Evolutionary conservation across 106 monocot species (phyloP).

Genomic region (Gastrodia elata): DNA sequence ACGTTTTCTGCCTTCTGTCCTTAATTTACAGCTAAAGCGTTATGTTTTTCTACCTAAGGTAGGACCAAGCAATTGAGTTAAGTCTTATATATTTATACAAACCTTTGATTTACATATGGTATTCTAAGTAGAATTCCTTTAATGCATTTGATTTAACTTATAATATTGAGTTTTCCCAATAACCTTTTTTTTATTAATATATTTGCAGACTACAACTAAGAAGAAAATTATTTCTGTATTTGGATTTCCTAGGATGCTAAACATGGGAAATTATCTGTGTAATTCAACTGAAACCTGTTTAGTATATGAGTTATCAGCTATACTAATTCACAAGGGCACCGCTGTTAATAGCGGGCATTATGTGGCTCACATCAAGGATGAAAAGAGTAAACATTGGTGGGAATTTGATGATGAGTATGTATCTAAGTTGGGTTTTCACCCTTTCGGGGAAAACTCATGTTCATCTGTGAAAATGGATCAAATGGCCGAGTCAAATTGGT

Average conservation of each 20-base stretch:
- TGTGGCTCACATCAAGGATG: constrained; percentile 95
- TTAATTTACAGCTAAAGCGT: constrained; percentile 95
- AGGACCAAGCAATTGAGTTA: not conserved
- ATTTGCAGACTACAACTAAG: constrained; percentile 80
- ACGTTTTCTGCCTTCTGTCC: constrained; percentile 66
- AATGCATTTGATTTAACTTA: not conserved
- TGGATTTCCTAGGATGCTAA: constrained; percentile 63
- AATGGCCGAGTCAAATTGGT: not conserved
- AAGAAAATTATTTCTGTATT: constrained; percentile 89
- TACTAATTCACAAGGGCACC: constrained; percentile 92
- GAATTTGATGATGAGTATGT: constrained; percentile 99
- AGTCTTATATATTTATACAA: not conserved
- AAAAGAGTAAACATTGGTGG: constrained; percentile 79
- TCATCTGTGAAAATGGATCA: constrained; percentile 25
- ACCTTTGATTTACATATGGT: not conserved
- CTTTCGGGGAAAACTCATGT: constrained; percentile 58
- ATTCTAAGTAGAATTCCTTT: not conserved
- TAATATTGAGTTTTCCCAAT: not conserved
- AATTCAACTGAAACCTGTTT: constrained; percentile 26
- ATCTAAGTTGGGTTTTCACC: constrained; percentile 59
- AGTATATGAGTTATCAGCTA: constrained; percentile 78
- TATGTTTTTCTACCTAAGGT: constrained; percentile 96
- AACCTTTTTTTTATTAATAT: constrained; percentile 5
- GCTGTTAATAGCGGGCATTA: constrained; percentile 93
- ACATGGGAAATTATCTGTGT: constrained; percentile 52